phyloP scores from a whole-genome alignment of 2,329 filamentous ascomycete genomes.

The Trichophyton schoenleinii region DNA sequence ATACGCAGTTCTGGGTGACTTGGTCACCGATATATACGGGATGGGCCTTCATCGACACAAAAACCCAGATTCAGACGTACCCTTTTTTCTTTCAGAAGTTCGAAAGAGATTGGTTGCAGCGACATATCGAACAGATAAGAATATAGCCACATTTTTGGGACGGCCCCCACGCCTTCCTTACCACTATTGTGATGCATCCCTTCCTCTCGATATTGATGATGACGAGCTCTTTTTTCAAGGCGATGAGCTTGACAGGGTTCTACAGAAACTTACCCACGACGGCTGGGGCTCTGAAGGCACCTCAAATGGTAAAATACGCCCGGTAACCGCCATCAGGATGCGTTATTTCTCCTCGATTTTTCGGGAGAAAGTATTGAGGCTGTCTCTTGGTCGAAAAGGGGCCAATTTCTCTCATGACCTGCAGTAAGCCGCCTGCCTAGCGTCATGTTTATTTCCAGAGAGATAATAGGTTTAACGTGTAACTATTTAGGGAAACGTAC shows the following conservation, averaged over 20 bases:
- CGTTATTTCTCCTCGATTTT: conserved; percentile 16
- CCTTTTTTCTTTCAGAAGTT: conserved; percentile 20
- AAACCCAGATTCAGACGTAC: conserved; percentile 10
- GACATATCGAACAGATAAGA: conserved; percentile 20
- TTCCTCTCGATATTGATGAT: conserved; percentile 21
- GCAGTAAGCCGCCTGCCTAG: conserved; percentile 1
- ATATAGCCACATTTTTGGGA: conserved; percentile 20
- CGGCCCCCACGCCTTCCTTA: conserved; percentile 21
- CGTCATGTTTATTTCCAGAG: background rate
- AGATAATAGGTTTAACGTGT: background rate
- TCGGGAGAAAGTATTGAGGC: conserved; percentile 17
- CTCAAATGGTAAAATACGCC: conserved; percentile 9
- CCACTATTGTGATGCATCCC: conserved; percentile 19
- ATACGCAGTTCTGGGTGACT: conserved; percentile 13
- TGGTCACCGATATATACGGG: conserved; percentile 13
- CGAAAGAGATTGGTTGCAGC: conserved; percentile 18
- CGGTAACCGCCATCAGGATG: conserved; percentile 15
- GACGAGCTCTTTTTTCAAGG: conserved; percentile 15
- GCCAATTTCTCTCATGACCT: conserved; percentile 8
- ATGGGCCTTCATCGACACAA: conserved; percentile 11
- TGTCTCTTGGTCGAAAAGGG: conserved; percentile 14
- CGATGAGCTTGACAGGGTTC: conserved; percentile 8
- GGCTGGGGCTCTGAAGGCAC: conserved; percentile 15
- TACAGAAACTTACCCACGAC: conserved; percentile 13
- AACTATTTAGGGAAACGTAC: conserved; percentile 10